These are phyloP conservation scores for Fagopyrum esculentum DNA, from an alignment of 148 eudicot species.

Conservation along the genomic window DNA sequence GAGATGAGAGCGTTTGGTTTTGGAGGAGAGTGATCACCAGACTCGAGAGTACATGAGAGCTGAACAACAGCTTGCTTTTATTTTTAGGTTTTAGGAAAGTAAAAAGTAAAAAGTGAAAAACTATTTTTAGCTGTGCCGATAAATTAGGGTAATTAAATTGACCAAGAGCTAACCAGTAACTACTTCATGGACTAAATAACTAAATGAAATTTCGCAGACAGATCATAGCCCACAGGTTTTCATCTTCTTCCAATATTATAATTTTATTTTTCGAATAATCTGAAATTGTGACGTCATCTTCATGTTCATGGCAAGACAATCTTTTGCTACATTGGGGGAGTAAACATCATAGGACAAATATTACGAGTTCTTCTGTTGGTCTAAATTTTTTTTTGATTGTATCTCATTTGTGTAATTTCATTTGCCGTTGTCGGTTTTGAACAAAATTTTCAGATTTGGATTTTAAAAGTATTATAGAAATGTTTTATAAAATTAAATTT, in stretches of 20 bases:
- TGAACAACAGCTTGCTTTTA: conserved; percentile 11
- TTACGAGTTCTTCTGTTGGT: too few species aligned
- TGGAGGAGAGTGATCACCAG: conserved; percentile 9
- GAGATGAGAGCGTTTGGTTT: conserved; percentile 2
- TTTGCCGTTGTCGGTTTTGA: too few species aligned
- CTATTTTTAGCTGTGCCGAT: conserved; percentile 8
- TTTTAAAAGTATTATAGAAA: too few species aligned
- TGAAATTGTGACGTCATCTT: background rate
- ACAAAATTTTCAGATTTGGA: too few species aligned
- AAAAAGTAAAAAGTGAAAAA: background rate
- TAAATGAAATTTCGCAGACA: background rate
- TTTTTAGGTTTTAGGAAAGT: conserved; percentile 3
- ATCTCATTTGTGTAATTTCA: background rate
- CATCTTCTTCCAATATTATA: background rate
- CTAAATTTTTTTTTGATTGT: too few species aligned
- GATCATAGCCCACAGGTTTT: background rate
- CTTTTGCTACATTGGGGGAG: too few species aligned
- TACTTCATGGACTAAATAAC: background rate
- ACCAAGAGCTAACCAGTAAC: background rate
- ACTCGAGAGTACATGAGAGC: background rate
- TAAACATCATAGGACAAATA: too few species aligned
- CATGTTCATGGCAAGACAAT: background rate
- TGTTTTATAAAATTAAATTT: too few species aligned
- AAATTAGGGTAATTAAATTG: background rate
- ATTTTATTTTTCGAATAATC: background rate